A percentile compares a stretch with the other conserved stretches of the same genome.
Evolutionary conservation across 805 yeast genomes (phyloP).

Genomic region (Isabelozyma gotoi): DNA sequence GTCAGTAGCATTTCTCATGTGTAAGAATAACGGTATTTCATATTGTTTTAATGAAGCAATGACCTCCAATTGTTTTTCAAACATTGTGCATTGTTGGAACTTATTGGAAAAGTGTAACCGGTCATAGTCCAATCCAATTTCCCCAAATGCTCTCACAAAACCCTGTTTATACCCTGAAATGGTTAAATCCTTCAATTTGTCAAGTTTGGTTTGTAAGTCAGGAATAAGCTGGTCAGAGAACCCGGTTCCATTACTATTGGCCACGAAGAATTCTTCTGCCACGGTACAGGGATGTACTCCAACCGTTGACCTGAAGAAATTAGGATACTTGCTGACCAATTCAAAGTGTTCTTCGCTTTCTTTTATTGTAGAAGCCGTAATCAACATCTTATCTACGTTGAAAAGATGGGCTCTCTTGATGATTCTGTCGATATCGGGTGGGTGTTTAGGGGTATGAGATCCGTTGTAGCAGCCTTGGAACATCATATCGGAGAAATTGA

Average conservation of each 20-base stretch:
- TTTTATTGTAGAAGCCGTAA: slow-evolving; percentile 77
- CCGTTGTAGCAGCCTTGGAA: slow-evolving; percentile 80
- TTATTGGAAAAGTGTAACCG: slow-evolving; percentile 73
- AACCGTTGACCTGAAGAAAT: slow-evolving; percentile 59
- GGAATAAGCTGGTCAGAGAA: slow-evolving; percentile 36
- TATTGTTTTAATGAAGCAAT: slow-evolving; percentile 41
- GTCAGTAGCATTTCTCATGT: slow-evolving; percentile 81
- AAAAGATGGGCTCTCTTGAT: slow-evolving; percentile 63
- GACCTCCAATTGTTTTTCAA: slow-evolving; percentile 70
- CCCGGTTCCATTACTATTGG: slow-evolving; percentile 12
- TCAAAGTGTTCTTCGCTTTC: slow-evolving; percentile 67
- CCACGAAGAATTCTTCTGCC: slow-evolving; percentile 36
- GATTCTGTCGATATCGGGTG: slow-evolving; percentile 62
- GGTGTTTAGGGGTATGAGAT: slow-evolving; percentile 53
- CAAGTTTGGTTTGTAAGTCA: slow-evolving; percentile 43
- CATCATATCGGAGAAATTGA: slow-evolving; percentile 88
- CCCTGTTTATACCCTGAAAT: slow-evolving; percentile 48
- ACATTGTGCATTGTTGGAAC: slow-evolving; percentile 65
- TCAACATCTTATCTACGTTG: slow-evolving; percentile 66
- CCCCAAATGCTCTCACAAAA: slow-evolving; percentile 83
- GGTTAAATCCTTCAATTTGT: slow-evolving; percentile 49
- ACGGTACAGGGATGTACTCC: slow-evolving; percentile 97
- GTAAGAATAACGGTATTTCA: slow-evolving; percentile 79
- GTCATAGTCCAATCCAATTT: slow-evolving; percentile 93
- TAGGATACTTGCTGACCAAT: slow-evolving; percentile 44